Evolutionary conservation across 78 protist species (phyloP).

Genomic region (Cyanophora paradoxa): DNA sequence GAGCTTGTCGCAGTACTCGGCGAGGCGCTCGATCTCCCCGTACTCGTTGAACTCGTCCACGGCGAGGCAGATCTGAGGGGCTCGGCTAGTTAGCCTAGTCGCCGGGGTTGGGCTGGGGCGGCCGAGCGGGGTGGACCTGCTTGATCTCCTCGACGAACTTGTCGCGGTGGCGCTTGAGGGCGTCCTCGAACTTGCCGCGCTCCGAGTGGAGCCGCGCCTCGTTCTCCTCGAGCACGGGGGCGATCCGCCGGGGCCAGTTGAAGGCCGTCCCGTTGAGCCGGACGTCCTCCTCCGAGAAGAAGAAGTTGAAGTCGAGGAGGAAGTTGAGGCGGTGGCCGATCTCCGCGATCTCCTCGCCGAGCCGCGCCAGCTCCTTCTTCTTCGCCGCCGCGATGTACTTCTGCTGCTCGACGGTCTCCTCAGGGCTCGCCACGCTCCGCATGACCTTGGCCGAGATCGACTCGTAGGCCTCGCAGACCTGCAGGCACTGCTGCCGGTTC

Average conservation of each 20-base stretch:
- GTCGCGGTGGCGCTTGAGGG: neutral
- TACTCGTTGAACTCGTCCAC: neutral
- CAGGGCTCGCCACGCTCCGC: neutral
- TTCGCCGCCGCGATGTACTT: neutral
- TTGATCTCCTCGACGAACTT: neutral
- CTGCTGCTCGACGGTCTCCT: conserved; percentile 10
- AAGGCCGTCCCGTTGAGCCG: neutral
- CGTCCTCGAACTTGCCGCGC: neutral
- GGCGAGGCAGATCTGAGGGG: neutral
- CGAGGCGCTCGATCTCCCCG: neutral
- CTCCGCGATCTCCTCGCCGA: neutral
- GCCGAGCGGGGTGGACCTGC: no score
- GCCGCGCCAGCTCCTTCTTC: neutral
- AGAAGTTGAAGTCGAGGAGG: neutral
- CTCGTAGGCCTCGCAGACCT: neutral
- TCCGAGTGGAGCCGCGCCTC: neutral
- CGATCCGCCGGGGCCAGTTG: neutral
- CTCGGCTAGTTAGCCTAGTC: no score
- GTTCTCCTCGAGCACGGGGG: neutral
- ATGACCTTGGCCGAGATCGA: neutral
- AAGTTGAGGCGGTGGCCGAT: neutral
- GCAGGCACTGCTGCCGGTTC: neutral
- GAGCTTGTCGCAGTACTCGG: no score
- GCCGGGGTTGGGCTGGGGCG: no score
- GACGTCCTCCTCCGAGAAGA: neutral